These are phyloP conservation scores for Monilinia fructigena DNA, from an alignment of 2,329 filamentous ascomycete genomes.

Conservation along the genomic window DNA sequence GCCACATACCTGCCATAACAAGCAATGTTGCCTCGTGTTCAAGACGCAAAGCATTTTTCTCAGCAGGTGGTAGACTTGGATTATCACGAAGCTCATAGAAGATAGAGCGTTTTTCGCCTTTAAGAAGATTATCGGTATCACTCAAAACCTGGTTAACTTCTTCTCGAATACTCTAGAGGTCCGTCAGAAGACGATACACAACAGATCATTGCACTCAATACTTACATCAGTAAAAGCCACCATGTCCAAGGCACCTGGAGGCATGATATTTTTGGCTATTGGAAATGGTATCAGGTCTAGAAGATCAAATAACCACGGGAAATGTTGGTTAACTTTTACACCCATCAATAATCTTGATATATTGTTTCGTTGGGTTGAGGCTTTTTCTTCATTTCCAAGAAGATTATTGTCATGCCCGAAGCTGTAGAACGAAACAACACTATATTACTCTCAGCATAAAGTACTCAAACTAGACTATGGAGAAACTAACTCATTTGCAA, in stretches of 20 bases:
- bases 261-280: conserved; percentile 19
- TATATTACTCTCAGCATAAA: not conserved
- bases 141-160: not conserved
- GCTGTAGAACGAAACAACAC: conserved; percentile 19
- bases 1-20: conserved; percentile 36
- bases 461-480: not conserved
- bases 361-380: conserved; percentile 18
- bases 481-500: conserved; percentile 21
- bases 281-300: conserved; percentile 10
- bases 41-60: conserved; percentile 40
- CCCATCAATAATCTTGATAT: conserved; percentile 20
- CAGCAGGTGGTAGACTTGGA: conserved; percentile 27
- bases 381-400: conserved; percentile 19
- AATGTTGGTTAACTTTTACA: conserved; percentile 22
- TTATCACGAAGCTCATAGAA: conserved; percentile 18
- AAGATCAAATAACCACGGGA: conserved; percentile 18
- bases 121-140: not conserved
- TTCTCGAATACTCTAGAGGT: conserved; percentile 13
- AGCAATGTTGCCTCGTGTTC: conserved; percentile 40
- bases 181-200: too few species aligned
- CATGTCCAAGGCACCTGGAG: conserved; percentile 23
- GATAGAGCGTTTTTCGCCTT: conserved; percentile 21
- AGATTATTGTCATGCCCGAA: conserved; percentile 21
- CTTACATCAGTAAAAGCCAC: conserved; percentile 20
- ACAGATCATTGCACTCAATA: not conserved